Evolutionary conservation across 768 basidiomycete species (phyloP), one percentile per base, ranked within the genome.

Genomic region (Daedaleopsis sinensis): DNA sequence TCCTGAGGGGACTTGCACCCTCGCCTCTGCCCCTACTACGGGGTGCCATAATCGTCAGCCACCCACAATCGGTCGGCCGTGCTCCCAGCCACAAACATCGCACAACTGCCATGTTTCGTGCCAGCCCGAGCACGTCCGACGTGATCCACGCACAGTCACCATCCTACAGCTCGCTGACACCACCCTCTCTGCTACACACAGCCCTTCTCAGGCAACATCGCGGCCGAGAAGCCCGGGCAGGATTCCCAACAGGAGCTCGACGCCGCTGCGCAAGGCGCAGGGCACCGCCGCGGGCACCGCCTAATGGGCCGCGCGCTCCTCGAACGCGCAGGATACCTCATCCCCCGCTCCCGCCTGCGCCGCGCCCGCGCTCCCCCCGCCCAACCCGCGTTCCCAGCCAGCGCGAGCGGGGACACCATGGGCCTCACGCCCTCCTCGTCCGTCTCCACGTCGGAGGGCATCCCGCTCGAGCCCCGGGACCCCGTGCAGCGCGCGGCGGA

Each of bases 401-500:
- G 32, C 52, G 43, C 32, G 46, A 15, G 32, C 21, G 15, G 32
- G 42, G 38, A 46, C 16, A 24, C 21, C n/a, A n/a, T n/a, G n/a
- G n/a, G n/a, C n/a, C n/a, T n/a, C n/a, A n/a, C n/a, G n/a, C n/a
- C n/a, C 54, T n/a, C 53, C 19, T 47, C 67, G 39, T 43, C 57
- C 51, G 35, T n/a, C n/a, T n/a, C n/a, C n/a, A n/a, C 54, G 19
- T n/a, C 42, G 18, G 47, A 42, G 39, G 11, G 3, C 39, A 60
- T 59, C 56, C 44, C 55, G 50, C 63, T 55, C 21, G 66, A 65
- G 43, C 57, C 52, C 4, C 27, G 58, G 35, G 59, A 68, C 42
- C 53, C 51, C 11, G 65, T 61, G 12, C 27, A 52, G 27, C 67
- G 36, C 43, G 67, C 44, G 77, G 79, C 35, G 49, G 62, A 74